phyloP scores from a whole-genome alignment of 768 basidiomycete species.

The Collybia sordida region DNA sequence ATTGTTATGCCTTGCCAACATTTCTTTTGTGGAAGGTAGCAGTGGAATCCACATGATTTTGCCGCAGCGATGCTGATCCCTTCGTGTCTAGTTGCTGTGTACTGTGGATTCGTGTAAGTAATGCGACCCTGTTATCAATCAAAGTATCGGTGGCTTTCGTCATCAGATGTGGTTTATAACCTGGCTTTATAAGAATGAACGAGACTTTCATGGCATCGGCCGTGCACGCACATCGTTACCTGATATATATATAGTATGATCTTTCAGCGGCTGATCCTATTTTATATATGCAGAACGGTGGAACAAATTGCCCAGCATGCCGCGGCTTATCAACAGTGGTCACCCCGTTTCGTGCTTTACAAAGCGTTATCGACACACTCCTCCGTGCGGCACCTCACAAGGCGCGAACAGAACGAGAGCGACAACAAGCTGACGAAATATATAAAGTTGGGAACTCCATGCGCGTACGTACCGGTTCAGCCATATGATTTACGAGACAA shows the following conservation, averaged over 20 bases:
- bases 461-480: slow-evolving; percentile 41
- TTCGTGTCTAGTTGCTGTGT: slow-evolving; percentile 61
- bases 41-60: slow-evolving; percentile 1
- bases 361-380: slow-evolving; percentile 70
- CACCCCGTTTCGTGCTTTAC: slow-evolving; percentile 70
- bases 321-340: slow-evolving; percentile 68
- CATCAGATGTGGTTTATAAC: no score
- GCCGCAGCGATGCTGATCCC: not conserved
- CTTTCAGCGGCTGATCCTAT: no score
- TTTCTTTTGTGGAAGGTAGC: slow-evolving; percentile 88
- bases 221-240: no score
- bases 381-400: slow-evolving; percentile 70
- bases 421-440: slow-evolving; percentile 79
- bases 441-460: slow-evolving; percentile 63
- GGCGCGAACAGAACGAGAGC: slow-evolving; percentile 67
- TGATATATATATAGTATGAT: no score
- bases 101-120: slow-evolving; percentile 82
- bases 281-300: slow-evolving; percentile 65
- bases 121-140: slow-evolving; percentile 11
- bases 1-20: slow-evolving; percentile 84
- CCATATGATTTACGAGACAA: no score
- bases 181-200: no score
- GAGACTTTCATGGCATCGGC: no score
- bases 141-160: slow-evolving; percentile 6
- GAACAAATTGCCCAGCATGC: slow-evolving; percentile 82